phyloP scores from a whole-genome alignment of 164 flowering plant genomes.

The Buxus sempervirens region DNA sequence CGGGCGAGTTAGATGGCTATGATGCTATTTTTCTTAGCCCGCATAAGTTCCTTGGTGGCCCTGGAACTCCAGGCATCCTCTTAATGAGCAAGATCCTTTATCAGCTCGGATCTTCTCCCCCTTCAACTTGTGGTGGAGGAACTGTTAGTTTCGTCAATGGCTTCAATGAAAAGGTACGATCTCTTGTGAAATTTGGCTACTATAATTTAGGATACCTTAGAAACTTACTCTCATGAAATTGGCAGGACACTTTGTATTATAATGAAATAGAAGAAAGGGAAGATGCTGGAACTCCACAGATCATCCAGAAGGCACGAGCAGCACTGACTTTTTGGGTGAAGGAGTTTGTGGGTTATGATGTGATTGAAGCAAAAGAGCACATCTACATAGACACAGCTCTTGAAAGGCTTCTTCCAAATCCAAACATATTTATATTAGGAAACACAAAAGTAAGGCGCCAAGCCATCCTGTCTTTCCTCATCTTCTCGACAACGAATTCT shows the following conservation, averaged over 20 bases:
- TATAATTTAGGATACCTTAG: no score
- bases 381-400: constrained; percentile 36
- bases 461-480: constrained; percentile 55
- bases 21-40: constrained; percentile 63
- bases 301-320: constrained; percentile 50
- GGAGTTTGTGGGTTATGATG: constrained; percentile 47
- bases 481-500: constrained; percentile 33
- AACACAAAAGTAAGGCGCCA: constrained; percentile 35
- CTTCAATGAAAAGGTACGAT: constrained; percentile 38
- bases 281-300: constrained; percentile 64
- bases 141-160: constrained; percentile 56
- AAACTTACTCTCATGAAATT: background rate
- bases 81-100: constrained; percentile 44
- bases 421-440: constrained; percentile 44
- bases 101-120: constrained; percentile 30
- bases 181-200: background rate
- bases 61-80: constrained; percentile 51
- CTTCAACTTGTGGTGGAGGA: constrained; percentile 65
- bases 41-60: constrained; percentile 72
- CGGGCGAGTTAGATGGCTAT: constrained; percentile 57
- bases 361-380: constrained; percentile 36
- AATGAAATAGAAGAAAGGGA: constrained; percentile 63
- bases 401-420: constrained; percentile 40
- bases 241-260: constrained; percentile 54
- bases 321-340: constrained; percentile 65